phyloP scores from a whole-genome alignment of 2,329 filamentous ascomycete genomes.

The Teratosphaeriaceae sp. region DNA sequence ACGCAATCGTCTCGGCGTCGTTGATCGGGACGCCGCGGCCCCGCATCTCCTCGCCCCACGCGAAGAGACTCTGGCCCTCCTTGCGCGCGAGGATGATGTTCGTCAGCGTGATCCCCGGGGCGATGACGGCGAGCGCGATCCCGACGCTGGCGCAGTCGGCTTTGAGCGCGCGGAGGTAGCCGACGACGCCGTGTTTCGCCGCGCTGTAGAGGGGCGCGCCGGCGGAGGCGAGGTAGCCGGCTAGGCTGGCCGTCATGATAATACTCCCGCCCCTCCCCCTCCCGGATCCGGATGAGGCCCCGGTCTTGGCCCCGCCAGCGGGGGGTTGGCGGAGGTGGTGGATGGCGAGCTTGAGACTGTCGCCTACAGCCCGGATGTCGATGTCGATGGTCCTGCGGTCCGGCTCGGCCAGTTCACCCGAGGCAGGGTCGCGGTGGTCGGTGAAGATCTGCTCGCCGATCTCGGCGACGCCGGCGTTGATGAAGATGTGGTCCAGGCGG shows the following conservation, averaged over 20 bases:
- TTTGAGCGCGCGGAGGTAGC: constrained; percentile 45
- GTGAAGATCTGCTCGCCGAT: constrained; percentile 45
- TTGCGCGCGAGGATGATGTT: constrained; percentile 35
- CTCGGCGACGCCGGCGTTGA: constrained; percentile 45
- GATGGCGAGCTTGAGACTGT: constrained; percentile 43
- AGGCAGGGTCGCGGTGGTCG: constrained; percentile 34
- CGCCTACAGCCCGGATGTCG: constrained; percentile 41
- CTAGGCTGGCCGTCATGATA: constrained; percentile 43
- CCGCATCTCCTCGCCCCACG: constrained; percentile 40
- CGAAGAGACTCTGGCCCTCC: constrained; percentile 28
- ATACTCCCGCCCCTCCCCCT: constrained; percentile 37
- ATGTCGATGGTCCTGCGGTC: constrained; percentile 40
- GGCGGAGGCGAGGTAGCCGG: constrained; percentile 43
- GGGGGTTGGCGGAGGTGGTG: constrained; percentile 36
- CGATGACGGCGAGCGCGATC: constrained; percentile 42
- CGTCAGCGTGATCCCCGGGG: constrained; percentile 44
- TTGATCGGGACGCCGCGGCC: constrained; percentile 42
- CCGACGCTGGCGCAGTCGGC: constrained; percentile 40
- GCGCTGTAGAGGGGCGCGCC: constrained; percentile 44
- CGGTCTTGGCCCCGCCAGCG: too few species aligned
- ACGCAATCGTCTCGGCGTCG: constrained; percentile 37
- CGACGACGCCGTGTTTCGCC: constrained; percentile 46
- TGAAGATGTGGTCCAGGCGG: constrained; percentile 41
- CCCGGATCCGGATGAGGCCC: too few species aligned
- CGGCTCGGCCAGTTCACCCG: constrained; percentile 40